Base-by-base conservation (phyloP, 192 early-diverging fungal species). In the Lunasporangiospora selenospora region DNA sequence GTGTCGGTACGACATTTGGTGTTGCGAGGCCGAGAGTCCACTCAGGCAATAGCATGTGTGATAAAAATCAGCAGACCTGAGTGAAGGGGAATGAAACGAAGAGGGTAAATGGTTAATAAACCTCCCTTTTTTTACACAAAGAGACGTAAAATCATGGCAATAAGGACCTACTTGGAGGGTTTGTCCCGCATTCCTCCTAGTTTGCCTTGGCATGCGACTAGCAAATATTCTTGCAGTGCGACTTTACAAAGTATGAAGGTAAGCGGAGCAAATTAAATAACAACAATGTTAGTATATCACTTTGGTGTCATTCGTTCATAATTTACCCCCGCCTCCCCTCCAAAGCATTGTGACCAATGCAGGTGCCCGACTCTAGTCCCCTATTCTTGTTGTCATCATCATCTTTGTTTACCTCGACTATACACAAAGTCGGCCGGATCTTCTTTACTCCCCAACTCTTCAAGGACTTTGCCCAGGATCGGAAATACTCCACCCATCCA, bases 21-120 rank as follows among this genome's bases (percentile, higher is more conserved):
- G 87, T 60, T 98, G 97, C 6, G 91, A 79, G 18, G 87, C 63
- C 4, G 96, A 94, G 23, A 99, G 77, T 0, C 97, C 97, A 46
- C 83, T 83, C 34, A 99, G 81, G 27, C 88, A 87, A 65, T 99
- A 99, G 59, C 94, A 96, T 36, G 95, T 95, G 63, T 99, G 97
- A 77, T 99, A 99, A 41, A 87, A 88, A 62, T 99, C 97, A 1
- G 90, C 84, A 2, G 62, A 41, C 45, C 87, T 92, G n/a, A n/a
- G n/a, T n/a, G n/a, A n/a, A n/a, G n/a, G n/a, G n/a, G n/a, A 38
- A 36, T 31, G 13, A 45, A 53, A 24, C 11, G 11, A 33, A n/a
- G 30, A 58, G 26, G 30, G n/a, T n/a, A n/a, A n/a, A n/a, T n/a
- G n/a, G n/a, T n/a, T n/a, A n/a, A n/a, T n/a, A n/a, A n/a, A n/a